Evolutionary conservation across 2,329 filamentous ascomycete species (phyloP), one percentile per base, ranked within the genome.

Genomic region (Akanthomyces uredinophilus): DNA sequence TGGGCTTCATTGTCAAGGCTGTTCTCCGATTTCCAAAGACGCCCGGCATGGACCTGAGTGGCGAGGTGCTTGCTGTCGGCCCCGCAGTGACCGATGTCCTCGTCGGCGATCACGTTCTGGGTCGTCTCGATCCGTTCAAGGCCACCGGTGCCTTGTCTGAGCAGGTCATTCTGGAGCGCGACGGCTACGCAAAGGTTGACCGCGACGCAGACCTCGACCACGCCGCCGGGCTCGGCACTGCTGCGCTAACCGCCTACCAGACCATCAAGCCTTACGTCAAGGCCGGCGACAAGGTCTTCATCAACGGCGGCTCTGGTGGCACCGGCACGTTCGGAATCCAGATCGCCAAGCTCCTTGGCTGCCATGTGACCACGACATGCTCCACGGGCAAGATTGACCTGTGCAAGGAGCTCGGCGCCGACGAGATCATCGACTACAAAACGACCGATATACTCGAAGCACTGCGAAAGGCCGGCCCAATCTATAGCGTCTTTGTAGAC

Each of bases 291-390:
- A 81, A 78, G 66, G 77, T 90, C 14, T 85, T 89, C 63, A 81
- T 90, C 69, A 89, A 89, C 63, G 86, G 85, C 6, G 85, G 86
- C 0, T 85, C 82, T 0, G 87, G 87, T 1, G 87, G 87, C 1
- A 81, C 80, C 1, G 87, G 87, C 1, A 78, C 81, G 0, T 87
- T 80, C 64, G 82, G 78, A 0, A 84, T 90, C 52, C 87, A 90
- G 68, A 80, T 89, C 27, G 87, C 85, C 8, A 89, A 89, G 68
- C 73, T 77, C 0, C 66, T 86, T 4, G 87, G 86, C 0, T 87
- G 83, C 60, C 77, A 82, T 61, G 87, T 90, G 18, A 85, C 83
- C 0, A 79, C 79, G 0, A 81, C 82, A 1, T 89, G 87, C 68
- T 89, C 86, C 18, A 80, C 79, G 0, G 70, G 71, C 3, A 90